These are phyloP conservation scores for Sphagnum contortum DNA, from an alignment of 225 moss, liverwort and hornwort species.

Conservation along the genomic window DNA sequence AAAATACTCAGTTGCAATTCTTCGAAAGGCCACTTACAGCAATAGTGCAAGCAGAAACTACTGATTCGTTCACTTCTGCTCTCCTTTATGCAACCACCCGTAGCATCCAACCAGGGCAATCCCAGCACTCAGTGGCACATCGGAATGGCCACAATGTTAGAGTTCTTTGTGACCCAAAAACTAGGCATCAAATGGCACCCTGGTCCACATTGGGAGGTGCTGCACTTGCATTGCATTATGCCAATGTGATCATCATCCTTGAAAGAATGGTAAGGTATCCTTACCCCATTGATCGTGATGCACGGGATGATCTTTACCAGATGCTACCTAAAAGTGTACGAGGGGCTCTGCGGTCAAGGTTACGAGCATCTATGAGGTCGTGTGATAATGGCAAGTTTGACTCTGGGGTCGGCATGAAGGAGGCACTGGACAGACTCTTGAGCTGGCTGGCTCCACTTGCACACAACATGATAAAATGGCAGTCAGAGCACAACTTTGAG, in stretches of 20 bases:
- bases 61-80: no score
- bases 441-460: slow-evolving; percentile 43
- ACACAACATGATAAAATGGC: slow-evolving; percentile 89
- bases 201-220: slow-evolving; percentile 36
- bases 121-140: not conserved
- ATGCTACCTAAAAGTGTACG: slow-evolving; percentile 42
- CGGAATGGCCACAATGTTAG: slow-evolving; percentile 20
- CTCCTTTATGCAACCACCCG: no score
- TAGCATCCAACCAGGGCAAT: no score
- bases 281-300: slow-evolving; percentile 39
- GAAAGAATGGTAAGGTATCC: slow-evolving; percentile 50
- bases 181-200: slow-evolving; percentile 35
- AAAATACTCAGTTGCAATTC: slow-evolving; percentile 33
- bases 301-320: slow-evolving; percentile 46
- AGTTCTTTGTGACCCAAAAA: slow-evolving; percentile 40
- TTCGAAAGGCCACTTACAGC: slow-evolving; percentile 21
- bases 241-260: slow-evolving; percentile 36
- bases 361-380: slow-evolving; percentile 15
- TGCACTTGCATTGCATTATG: slow-evolving; percentile 41
- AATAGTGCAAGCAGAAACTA: no score
- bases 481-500: slow-evolving; percentile 99
- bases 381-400: slow-evolving; percentile 19
- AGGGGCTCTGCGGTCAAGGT: slow-evolving; percentile 31
- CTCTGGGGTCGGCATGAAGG: slow-evolving; percentile 35
- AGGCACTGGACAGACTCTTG: slow-evolving; percentile 43